These are phyloP conservation scores for Gaertneriomyces sp. DNA, from an alignment of 192 early-diverging fungal genomes.

Conservation along the genomic window DNA sequence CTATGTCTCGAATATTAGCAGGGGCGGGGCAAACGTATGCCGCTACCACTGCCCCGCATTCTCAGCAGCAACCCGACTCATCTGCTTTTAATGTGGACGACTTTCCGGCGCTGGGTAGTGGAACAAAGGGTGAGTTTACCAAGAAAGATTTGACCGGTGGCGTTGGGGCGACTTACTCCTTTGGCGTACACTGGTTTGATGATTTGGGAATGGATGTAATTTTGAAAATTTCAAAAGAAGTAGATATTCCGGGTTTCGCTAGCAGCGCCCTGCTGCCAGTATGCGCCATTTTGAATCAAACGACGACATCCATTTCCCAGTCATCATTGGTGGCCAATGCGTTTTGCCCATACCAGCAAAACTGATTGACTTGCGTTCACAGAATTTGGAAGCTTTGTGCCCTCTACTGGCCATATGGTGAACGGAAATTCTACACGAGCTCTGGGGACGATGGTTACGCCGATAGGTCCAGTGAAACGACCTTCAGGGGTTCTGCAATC, in stretches of 20 bases:
- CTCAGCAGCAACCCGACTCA: neutral
- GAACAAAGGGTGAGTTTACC: constrained; percentile 16
- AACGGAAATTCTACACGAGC: neutral
- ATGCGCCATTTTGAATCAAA: too few species aligned
- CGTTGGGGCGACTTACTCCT: neutral
- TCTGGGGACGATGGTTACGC: neutral
- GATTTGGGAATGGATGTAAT: constrained; percentile 34
- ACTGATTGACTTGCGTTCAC: too few species aligned
- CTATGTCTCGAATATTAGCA: neutral
- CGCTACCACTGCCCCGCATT: too few species aligned
- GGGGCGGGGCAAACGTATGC: too few species aligned
- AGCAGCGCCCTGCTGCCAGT: constrained; percentile 17
- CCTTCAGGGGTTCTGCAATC: constrained; percentile 18
- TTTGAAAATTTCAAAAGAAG: constrained; percentile 30
- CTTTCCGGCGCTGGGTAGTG: constrained; percentile 30
- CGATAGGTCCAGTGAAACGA: constrained; percentile 11
- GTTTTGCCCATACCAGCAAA: too few species aligned
- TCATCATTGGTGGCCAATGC: too few species aligned
- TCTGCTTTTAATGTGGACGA: constrained; percentile 35
- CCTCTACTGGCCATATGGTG: too few species aligned
- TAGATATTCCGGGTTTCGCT: constrained; percentile 37
- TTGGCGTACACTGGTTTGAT: constrained; percentile 16
- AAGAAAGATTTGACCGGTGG: neutral
- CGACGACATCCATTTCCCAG: too few species aligned
- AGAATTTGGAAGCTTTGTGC: too few species aligned